Base-by-base conservation (phyloP, 1,284 basidiomycete genomes). In the Ceratobasidium sp. region DNA sequence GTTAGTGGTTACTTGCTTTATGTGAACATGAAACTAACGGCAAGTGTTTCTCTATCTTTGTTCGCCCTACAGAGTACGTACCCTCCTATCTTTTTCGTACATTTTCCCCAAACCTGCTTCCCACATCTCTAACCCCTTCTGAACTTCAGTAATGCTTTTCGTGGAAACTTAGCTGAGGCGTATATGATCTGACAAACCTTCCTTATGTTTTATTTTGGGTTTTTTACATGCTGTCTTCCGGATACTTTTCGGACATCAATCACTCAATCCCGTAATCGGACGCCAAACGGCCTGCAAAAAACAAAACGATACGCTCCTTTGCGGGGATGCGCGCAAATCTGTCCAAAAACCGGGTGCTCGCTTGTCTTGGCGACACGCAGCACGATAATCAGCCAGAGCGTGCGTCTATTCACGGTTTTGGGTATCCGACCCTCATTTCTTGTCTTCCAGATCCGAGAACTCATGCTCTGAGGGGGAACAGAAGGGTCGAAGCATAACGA, bases 1-100 rank as follows among this genome's bases (percentile, higher is more conserved):
- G 94, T 93, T 81, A 81, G 90, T 87, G 44, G 59, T 78, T 77
- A 71, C 75, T 50, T 59, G 68, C 77, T 66, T 66, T 46, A 38
- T 60, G 46, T 52, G 33, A 59, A 78, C 30, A 48, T 44, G 65
- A 8, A 76, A 77, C 64, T 77, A 66, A 76, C 27, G 64, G n/a
- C 27, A 52, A 50, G 33, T 50, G 27, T 50, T 77, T 81, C 64
- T 81, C 78, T 76, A 77, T 33, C 62, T 66, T 68, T 82, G 80
- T 78, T 78, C 77, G 62, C 59, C 82, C 79, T 79, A 57, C 82
- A 94, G 93, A 94, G 93, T 94, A 89, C 94, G 93, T 93, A 76
- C 44, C 68, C 79, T 80, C 59, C 59, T 60, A 41, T 60, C 33
- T 84, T 83, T 80, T 84, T 87, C 79, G 80, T 83, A 82, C 81